Conservation (phyloP, 805 yeast genomes). For the Suhomyces xylopsoci region DNA sequence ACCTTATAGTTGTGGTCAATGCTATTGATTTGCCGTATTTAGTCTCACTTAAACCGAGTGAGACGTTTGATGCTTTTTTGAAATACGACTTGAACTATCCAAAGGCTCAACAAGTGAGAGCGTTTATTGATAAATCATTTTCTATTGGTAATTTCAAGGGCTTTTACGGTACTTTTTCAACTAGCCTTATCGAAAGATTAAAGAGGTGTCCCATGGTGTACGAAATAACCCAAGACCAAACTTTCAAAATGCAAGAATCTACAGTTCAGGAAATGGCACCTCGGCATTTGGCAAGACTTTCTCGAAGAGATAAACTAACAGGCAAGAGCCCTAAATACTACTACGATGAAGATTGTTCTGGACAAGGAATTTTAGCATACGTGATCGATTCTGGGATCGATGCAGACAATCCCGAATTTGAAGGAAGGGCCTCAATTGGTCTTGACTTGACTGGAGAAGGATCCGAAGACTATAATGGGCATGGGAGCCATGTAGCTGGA, state of each 20-base stretch:
- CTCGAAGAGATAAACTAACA: slow-evolving; percentile 40
- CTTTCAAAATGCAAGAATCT: slow-evolving; percentile 53
- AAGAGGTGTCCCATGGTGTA: slow-evolving; percentile 60
- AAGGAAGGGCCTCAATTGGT: slow-evolving; percentile 58
- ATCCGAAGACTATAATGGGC: slow-evolving; percentile 74
- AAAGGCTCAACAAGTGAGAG: slow-evolving; percentile 39
- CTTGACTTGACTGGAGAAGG: slow-evolving; percentile 61
- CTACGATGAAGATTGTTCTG: slow-evolving; percentile 47
- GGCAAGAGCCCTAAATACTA: slow-evolving; percentile 36
- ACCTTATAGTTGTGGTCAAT: neutral
- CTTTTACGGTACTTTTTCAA: slow-evolving; percentile 59
- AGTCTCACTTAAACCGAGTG: slow-evolving; percentile 50
- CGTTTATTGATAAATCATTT: slow-evolving; percentile 49
- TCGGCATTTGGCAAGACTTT: slow-evolving; percentile 63
- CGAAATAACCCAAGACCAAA: slow-evolving; percentile 65
- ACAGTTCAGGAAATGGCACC: slow-evolving; percentile 49
- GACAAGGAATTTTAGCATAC: slow-evolving; percentile 66
- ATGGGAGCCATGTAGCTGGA: slow-evolving; percentile 95
- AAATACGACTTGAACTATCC: slow-evolving; percentile 41
- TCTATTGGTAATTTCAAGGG: slow-evolving; percentile 73
- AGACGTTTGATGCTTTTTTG: slow-evolving; percentile 47
- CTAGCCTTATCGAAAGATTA: slow-evolving; percentile 45
- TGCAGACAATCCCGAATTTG: slow-evolving; percentile 59
- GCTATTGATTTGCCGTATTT: slow-evolving; percentile 30
- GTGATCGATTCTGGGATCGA: slow-evolving; percentile 83